Conservation (phyloP, 2,329 filamentous ascomycete genomes). For the Simplicillium sp. region DNA sequence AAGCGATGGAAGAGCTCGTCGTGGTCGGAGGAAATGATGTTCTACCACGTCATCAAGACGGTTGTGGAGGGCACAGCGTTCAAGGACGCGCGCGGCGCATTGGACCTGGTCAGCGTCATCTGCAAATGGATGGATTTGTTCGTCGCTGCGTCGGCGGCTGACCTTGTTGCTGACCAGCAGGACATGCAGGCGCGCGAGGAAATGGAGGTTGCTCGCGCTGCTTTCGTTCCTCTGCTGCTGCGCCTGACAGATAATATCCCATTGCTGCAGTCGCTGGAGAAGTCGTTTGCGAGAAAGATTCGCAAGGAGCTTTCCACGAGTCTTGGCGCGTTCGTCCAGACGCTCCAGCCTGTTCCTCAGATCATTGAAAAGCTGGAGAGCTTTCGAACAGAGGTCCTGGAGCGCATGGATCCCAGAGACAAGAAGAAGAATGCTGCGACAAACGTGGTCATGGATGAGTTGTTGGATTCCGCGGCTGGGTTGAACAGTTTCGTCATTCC, state of each 20-base stretch:
- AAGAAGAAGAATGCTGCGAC: constrained; percentile 37
- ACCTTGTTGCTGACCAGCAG: constrained; percentile 36
- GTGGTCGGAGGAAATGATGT: constrained; percentile 75
- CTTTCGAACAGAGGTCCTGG: constrained; percentile 48
- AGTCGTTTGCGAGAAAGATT: constrained; percentile 42
- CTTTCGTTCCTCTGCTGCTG: constrained; percentile 54
- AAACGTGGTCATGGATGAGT: constrained; percentile 42
- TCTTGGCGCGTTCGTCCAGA: constrained; percentile 43
- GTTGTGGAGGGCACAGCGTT: constrained; percentile 52
- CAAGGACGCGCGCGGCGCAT: constrained; percentile 32
- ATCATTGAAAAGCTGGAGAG: constrained; percentile 44
- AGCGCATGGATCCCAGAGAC: constrained; percentile 42
- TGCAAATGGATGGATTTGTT: constrained; percentile 52
- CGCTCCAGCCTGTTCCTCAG: constrained; percentile 46
- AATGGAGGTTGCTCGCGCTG: constrained; percentile 50
- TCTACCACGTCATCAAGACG: constrained; percentile 85
- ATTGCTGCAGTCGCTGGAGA: constrained; percentile 44
- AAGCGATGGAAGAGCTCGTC: constrained; percentile 48
- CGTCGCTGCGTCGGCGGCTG: constrained; percentile 35
- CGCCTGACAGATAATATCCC: constrained; percentile 50
- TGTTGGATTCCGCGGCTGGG: constrained; percentile 46
- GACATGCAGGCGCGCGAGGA: constrained; percentile 40
- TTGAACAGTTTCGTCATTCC: constrained; percentile 44
- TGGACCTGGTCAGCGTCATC: constrained; percentile 39
- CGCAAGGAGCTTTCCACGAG: constrained; percentile 40